Evolutionary conservation across 768 basidiomycete species (phyloP).

Genomic region (Sutorius australiensis): DNA sequence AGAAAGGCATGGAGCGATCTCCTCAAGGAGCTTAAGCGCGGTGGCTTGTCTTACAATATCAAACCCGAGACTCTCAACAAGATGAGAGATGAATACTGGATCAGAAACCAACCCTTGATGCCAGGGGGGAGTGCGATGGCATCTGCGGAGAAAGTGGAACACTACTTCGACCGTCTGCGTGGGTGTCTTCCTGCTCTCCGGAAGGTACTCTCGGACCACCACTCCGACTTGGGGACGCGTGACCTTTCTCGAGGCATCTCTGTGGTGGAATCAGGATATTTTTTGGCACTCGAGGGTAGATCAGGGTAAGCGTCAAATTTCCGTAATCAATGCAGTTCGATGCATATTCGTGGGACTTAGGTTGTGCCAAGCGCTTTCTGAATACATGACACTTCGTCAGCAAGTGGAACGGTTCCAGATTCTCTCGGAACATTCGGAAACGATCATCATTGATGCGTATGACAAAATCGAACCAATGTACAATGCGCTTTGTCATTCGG

Average conservation of each 20-base stretch:
- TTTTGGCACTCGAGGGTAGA: slow-evolving; percentile 59
- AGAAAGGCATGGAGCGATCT: slow-evolving; percentile 88
- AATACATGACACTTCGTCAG: slow-evolving; percentile 11
- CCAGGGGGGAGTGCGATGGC: slow-evolving; percentile 20
- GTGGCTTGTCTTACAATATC: slow-evolving; percentile 69
- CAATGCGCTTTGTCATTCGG: slow-evolving; percentile 13
- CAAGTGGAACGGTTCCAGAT: slow-evolving; percentile 17
- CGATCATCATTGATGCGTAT: slow-evolving; percentile 16
- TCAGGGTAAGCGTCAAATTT: slow-evolving; percentile 49
- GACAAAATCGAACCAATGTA: slow-evolving; percentile 17
- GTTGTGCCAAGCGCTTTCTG: slow-evolving; percentile 20
- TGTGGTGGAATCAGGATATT: slow-evolving; percentile 76
- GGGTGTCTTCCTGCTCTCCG: slow-evolving; percentile 65
- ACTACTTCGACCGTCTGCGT: slow-evolving; percentile 62
- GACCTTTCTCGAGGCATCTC: slow-evolving; percentile 79
- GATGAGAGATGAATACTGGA: slow-evolving; percentile 54
- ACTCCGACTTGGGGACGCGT: slow-evolving; percentile 78
- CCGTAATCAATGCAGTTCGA: not conserved
- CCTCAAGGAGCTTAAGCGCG: slow-evolving; percentile 79
- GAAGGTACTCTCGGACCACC: slow-evolving; percentile 60
- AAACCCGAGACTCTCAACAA: slow-evolving; percentile 64
- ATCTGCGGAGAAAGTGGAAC: slow-evolving; percentile 45
- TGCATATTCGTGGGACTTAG: not conserved
- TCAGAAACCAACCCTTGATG: slow-evolving; percentile 58
- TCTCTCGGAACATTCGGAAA: slow-evolving; percentile 19